These are phyloP conservation scores for Wickerhamiella shivajii DNA, from an alignment of 805 yeast genomes.

Conservation along the genomic window DNA sequence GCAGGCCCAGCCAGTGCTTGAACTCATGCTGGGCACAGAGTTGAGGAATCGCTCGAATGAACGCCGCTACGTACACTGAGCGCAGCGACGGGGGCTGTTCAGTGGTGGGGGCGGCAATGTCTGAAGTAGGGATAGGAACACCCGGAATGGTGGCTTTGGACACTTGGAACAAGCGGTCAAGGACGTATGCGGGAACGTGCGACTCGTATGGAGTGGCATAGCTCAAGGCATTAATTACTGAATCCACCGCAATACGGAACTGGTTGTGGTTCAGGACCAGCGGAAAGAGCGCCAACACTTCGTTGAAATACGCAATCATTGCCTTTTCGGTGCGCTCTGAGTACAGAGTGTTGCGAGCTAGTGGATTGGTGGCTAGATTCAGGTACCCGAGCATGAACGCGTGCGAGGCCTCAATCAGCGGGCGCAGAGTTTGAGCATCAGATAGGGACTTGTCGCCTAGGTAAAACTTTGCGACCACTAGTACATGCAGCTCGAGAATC, in stretches of 20 bases:
- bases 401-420: slow-evolving; percentile 47
- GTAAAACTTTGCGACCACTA: slow-evolving; percentile 12
- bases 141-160: slow-evolving; percentile 24
- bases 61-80: slow-evolving; percentile 33
- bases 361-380: slow-evolving; percentile 13
- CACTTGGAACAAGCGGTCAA: slow-evolving; percentile 30
- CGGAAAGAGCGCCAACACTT: slow-evolving; percentile 45
- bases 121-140: slow-evolving; percentile 23
- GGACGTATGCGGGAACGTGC: slow-evolving; percentile 23
- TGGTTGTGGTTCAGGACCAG: slow-evolving; percentile 37
- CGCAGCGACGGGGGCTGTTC: slow-evolving; percentile 26
- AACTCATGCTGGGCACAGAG: slow-evolving; percentile 30
- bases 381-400: slow-evolving; percentile 36
- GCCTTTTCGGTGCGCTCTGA: slow-evolving; percentile 17
- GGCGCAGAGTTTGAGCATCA: too few species aligned
- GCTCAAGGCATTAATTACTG: slow-evolving; percentile 34
- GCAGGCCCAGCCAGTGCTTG: slow-evolving; percentile 33
- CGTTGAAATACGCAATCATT: slow-evolving; percentile 30
- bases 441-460: slow-evolving; percentile 9
- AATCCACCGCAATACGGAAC: slow-evolving; percentile 40
- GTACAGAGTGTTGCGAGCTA: slow-evolving; percentile 15
- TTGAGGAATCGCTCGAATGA: slow-evolving; percentile 41
- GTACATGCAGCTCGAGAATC: slow-evolving; percentile 8
- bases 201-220: slow-evolving; percentile 23
- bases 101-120: slow-evolving; percentile 16